Base-by-base conservation (phyloP, 495 filamentous ascomycete genomes). In the Amniculicola lignicola region DNA sequence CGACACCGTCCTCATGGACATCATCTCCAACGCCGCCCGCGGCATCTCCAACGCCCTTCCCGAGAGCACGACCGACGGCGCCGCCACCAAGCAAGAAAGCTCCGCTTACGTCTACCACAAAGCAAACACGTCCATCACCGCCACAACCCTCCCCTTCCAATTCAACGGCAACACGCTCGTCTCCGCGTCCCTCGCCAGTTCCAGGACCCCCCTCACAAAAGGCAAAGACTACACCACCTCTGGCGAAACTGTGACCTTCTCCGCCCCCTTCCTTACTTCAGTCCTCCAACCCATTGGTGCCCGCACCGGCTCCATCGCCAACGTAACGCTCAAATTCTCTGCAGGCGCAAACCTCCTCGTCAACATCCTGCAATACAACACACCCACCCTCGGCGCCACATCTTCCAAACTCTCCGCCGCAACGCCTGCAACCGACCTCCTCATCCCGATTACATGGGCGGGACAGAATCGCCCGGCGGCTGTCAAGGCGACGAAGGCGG, bases 41-140 rank as follows among this genome's bases (percentile, higher is more conserved):
- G 75, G 76, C 2, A 67, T 70, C 4, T 53, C 52, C 10, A 85
- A 84, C 61, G 72, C 74, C 5, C 71, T 84, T 1, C 69, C 80
- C 1, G 75, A 78, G 37, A 79, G 76, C 54, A 82, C 79, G 0
- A 70, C 65, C 3, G 79, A 83, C 52, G 57, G 64, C 11, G 61
- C 61, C 12, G 74, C 74, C 0, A 71, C 74, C 0, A 68, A 57
- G 3, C 79, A 83, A 54, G 64, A 27, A 6, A 75, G 72, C 11
- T 77, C 77, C 9, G 75, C 82, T 2, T 81, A 78, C 54, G 65
- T 82, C 24, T 82, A 80, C 59, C 77, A 82, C 57, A 74, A 77
- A 57, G 70, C 71, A 4, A 76, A 79, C n/a, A 71, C 69, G 21
- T 41, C 64, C 0, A 71, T 82, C 4, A 62, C 66, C 0, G 72